Conservation (phyloP, 768 basidiomycete genomes). For the Xerocomus potaroensis region DNA sequence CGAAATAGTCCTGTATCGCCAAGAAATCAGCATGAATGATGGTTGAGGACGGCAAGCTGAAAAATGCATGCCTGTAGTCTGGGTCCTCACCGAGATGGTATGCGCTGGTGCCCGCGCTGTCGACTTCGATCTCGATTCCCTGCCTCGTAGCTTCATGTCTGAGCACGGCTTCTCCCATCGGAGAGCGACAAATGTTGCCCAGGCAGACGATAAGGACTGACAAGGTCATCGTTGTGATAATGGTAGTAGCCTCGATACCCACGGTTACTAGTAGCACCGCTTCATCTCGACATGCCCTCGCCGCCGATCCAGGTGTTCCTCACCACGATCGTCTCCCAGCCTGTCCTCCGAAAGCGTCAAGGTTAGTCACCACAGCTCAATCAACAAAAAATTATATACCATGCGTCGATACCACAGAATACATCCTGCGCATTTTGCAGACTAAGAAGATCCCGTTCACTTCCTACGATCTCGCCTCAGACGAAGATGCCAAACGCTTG, state of each 20-base stretch:
- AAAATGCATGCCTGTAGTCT: constrained; percentile 59
- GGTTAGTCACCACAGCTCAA: constrained; percentile 37
- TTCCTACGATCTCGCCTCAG: constrained; percentile 82
- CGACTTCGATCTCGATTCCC: constrained; percentile 63
- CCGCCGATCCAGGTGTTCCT: constrained; percentile 78
- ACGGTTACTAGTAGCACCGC: no score
- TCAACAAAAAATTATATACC: not conserved
- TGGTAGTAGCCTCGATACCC: not conserved
- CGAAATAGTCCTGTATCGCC: constrained; percentile 51
- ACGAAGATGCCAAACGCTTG: constrained; percentile 71
- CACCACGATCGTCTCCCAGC: constrained; percentile 85
- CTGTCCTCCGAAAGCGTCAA: constrained; percentile 73
- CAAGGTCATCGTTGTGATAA: constrained; percentile 32
- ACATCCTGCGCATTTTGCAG: constrained; percentile 76
- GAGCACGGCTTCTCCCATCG: constrained; percentile 90
- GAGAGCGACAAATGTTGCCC: constrained; percentile 86
- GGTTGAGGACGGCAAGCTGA: not conserved
- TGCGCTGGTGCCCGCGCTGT: constrained; percentile 80
- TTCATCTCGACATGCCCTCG: constrained; percentile 54
- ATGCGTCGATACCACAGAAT: constrained; percentile 45
- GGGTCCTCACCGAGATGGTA: constrained; percentile 85
- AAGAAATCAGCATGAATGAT: not conserved
- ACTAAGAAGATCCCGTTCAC: constrained; percentile 81
- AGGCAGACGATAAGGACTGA: constrained; percentile 75
- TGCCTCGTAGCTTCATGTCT: constrained; percentile 62